Evolutionary conservation across 2,329 filamentous ascomycete species (phyloP), one percentile per base, ranked within the genome.

Genomic region (Capronia epimyces): DNA sequence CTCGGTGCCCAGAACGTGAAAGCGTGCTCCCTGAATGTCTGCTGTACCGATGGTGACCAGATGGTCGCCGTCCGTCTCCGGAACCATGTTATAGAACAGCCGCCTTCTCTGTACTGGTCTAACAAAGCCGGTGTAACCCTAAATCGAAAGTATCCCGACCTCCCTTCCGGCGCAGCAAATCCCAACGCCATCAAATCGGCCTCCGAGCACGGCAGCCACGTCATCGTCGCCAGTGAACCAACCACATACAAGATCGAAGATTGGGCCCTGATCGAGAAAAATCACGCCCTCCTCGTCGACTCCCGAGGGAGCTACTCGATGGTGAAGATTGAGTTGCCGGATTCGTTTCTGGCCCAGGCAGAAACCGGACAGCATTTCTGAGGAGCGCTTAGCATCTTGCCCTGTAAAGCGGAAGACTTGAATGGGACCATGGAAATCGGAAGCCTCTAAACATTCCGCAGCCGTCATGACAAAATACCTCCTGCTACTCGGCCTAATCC

Each of bases 1-100:
- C 64, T 76, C 1, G 73, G 72, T 1, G 73, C 40, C 1, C 48
- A 56, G 36, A 63, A 67, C 13, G 68, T 69, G 4, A 64, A 65
- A 3, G 74, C 75, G 1, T 78, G 75, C 52, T 73, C 71, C 31
- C 66, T 79, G 22, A 80, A 80, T 49, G 69, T 80, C 52, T 75
- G 71, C 56, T 68, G 70, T 4, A 78, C 76, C 1, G 76, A 79
- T 52, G 76, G 77, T 18, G 58, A 61, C 1, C 70, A 70, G 43
- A 64, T 80, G 20, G 65, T 79, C 9, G 74, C 76, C 1, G 73
- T 72, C 41, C 72, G 76, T 9, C 78, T 77, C 62, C 69, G 77
- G 3, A 79, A 79, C 56, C 75, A 78, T 56, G 65, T 63, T 1
- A 71, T 69, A 0, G 69, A 79, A 53, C 72, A 78, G 55, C 77